Base-by-base conservation (phyloP, 108 stramenopile genomes). In the Heterococcus sp. region DNA sequence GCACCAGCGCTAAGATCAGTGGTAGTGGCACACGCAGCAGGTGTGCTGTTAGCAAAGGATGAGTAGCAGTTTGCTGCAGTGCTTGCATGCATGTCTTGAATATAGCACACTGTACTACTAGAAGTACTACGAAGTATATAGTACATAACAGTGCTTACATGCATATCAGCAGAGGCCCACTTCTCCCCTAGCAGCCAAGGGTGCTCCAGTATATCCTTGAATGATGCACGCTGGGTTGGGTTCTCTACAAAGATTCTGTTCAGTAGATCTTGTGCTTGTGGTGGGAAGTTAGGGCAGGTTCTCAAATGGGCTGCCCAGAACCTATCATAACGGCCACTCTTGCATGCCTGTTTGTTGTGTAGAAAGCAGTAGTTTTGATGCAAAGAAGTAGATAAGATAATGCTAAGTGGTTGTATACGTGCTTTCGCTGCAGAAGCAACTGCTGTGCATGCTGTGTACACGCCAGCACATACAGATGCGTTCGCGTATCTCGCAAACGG, bases 251-350 rank as follows among this genome's bases (percentile, higher is more conserved):
- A 82, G 66, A 82, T 82, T 32, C 65, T 64, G 71, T 74, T 75
- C 35, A 82, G 38, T 38, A 82, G 66, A 0, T 38, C 81, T 74
- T 84, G 84, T 30, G 76, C 76, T 31, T 65, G 69, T 11, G 58
- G 66, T 26, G 83, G 83, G 66, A 84, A 76, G 37, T 84, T 34
- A 29, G 84, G 84, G 40, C 70, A 71, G 65, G 68, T 69, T 32
- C 75, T 35, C 27, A 73, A 66, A 28, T 84, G 84, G 29, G 84
- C 84, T 29, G 76, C 75, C 84, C 84, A 84, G 70, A 84, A 84
- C 3, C 84, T 75, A 14, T 77, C 84, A 39, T 71, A 69, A 32
- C 75, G 69, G 33, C 74, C 74, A 14, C n/a, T 29, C 21, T 14
- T 4, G 35, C 35, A 73, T 31, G 72, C 72, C 36, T 73, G 35